phyloP scores from a whole-genome alignment of 2,329 filamentous ascomycete species.

The Penicillium decumbens region DNA sequence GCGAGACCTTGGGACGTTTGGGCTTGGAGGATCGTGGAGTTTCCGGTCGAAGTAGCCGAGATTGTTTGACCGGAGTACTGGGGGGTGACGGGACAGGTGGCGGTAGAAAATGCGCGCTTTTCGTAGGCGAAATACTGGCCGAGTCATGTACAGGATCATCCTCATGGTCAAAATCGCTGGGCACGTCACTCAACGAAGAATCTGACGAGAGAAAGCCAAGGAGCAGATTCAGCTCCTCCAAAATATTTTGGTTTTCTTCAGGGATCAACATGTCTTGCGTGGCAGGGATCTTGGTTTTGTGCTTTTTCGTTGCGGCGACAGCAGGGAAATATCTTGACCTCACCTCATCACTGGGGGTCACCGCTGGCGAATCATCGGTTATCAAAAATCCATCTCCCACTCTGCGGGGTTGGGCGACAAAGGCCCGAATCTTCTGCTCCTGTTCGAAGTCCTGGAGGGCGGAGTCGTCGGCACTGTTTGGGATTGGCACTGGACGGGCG shows the following conservation, averaged over 20 bases:
- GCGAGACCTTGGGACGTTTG: conserved; percentile 36
- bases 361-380: conserved; percentile 37
- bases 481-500: neutral
- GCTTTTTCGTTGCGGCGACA: neutral
- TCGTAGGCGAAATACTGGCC: neutral
- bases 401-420: conserved; percentile 13
- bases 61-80: conserved; percentile 5
- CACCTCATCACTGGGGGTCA: conserved; percentile 39
- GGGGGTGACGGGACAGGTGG: neutral
- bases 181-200: conserved; percentile 34
- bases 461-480: neutral
- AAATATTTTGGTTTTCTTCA: conserved; percentile 12
- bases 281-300: neutral
- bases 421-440: neutral
- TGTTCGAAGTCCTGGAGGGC: neutral
- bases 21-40: conserved; percentile 12
- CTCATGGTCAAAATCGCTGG: conserved; percentile 26
- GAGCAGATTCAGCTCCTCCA: conserved; percentile 13
- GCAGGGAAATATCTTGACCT: conserved; percentile 34
- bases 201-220: conserved; percentile 29
- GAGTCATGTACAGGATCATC: neutral
- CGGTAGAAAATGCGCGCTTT: neutral
- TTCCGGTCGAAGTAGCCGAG: conserved; percentile 1
- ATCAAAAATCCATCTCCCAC: conserved; percentile 35
- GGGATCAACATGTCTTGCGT: conserved; percentile 5